Evolutionary conservation across 371 early-diverging fungal species (phyloP).

Genomic region (Mucor irregularis): DNA sequence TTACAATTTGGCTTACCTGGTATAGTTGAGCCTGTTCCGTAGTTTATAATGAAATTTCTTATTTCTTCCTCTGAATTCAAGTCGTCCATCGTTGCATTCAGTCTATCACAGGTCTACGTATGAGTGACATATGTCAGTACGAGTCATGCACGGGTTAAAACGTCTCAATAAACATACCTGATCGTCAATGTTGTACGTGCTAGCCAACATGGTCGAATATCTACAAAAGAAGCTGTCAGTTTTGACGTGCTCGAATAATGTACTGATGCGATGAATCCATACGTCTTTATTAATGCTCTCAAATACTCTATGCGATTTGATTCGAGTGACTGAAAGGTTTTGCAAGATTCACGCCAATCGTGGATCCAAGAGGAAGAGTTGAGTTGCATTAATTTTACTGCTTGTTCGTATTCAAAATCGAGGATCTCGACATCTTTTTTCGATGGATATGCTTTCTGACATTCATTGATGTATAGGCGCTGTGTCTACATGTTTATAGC

Average conservation of each 20-base stretch:
- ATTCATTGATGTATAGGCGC: slow-evolving; percentile 5
- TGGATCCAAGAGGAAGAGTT: slow-evolving; percentile 6
- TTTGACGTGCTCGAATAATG: not conserved
- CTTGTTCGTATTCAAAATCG: slow-evolving; percentile 7
- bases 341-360: slow-evolving; percentile 11
- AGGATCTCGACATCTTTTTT: not conserved
- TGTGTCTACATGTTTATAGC: slow-evolving; percentile 3
- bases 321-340: slow-evolving; percentile 8
- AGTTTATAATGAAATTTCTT: not conserved
- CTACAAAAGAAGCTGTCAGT: not conserved
- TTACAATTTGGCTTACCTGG: not conserved
- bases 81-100: slow-evolving; percentile 3
- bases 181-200: not conserved
- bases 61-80: not conserved
- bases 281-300: slow-evolving; percentile 9
- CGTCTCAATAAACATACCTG: not conserved
- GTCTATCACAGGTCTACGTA: slow-evolving; percentile 5
- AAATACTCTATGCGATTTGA: slow-evolving; percentile 3
- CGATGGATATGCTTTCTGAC: not conserved
- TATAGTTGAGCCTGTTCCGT: slow-evolving; percentile 6
- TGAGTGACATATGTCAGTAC: not conserved
- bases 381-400: not conserved
- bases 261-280: not conserved
- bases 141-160: not conserved
- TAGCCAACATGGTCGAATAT: not conserved